Base-by-base conservation (phyloP, 2,329 filamentous ascomycete species). In the Cytospora paraplurivora region DNA sequence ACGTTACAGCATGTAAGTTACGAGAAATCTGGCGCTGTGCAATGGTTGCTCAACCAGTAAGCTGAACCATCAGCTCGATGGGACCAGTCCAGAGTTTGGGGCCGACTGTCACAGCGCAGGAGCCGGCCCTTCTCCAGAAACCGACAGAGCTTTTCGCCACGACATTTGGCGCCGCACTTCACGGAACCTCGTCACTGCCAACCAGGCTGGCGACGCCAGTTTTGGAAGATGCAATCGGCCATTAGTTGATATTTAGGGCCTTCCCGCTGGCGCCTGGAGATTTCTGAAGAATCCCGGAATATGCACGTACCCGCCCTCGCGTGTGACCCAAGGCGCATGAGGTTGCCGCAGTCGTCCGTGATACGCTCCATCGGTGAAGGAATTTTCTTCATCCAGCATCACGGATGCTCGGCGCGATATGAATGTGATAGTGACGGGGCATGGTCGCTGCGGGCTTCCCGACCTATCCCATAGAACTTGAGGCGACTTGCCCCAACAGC, bases 271-370 rank as follows among this genome's bases (percentile, higher is more conserved):
- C 47, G 56, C 17, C 64, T 61, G 52, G 37, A 33, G 41, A 53
- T 49, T 11, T n/a, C 53, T 50, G 50, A 50, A 44, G 53, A 33
- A 38, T 44, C 32, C 52, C 53, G 58, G 54, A 63, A 54, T 34
- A 59, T 7, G 62, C 62, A 56, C 13, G 15, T 51, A 62, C 15
- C 64, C 64, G 64, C 17, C 33, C 34, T 35, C 54, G 50, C 44
- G 64, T 66, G 50, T n/a, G 32, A 66, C 58, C 32, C 35, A 62
- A 34, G 44, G 34, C 58, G 62, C 64, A 56, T 66, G 64, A 55
- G 64, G 57, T 44, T 59, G 17, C 54, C 56, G 62, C 62, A 64
- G 44, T 50, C 53, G 27, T 15, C 64, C 64, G 58, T 54, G 33
- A 15, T n/a, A 37, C 35, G 34, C 21, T 63, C 50, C 38, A 33